phyloP scores from a whole-genome alignment of 352 stramenopile genomes.

The Phytopythium mirpurense region DNA sequence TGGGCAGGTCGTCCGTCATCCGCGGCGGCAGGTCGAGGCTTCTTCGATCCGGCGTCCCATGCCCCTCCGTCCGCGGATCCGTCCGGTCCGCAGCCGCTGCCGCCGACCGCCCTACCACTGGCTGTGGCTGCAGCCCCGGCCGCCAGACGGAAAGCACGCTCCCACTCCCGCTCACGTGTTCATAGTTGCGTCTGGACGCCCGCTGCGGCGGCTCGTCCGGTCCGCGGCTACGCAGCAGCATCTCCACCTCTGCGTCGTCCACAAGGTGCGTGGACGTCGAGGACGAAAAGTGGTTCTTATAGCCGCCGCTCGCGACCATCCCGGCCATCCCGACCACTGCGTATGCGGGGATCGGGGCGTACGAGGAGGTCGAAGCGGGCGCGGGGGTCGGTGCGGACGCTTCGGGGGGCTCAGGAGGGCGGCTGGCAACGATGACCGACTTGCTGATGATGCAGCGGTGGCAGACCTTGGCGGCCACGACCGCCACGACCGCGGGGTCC shows the following conservation, averaged over 20 bases:
- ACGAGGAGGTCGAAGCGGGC: too few relatives aligned
- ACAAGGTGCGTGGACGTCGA: background rate
- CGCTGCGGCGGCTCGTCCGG: background rate
- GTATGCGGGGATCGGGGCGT: too few relatives aligned
- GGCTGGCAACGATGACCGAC: conserved; percentile 2
- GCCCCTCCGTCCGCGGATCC: too few relatives aligned
- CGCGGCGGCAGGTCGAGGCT: conserved; percentile 6
- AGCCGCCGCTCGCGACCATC: background rate
- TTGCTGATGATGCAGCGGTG: conserved; percentile 42
- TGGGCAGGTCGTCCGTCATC: conserved; percentile 19
- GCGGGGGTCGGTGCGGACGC: too few relatives aligned
- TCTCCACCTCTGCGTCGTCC: conserved; percentile 2
- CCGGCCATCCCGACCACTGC: too few relatives aligned
- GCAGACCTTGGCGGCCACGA: conserved; percentile 61
- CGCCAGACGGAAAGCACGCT: conserved; percentile 11
- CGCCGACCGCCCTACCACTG: too few relatives aligned
- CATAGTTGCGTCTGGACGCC: background rate
- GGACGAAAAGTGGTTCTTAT: conserved; percentile 3
- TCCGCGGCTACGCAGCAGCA: background rate
- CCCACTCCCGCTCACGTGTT: background rate
- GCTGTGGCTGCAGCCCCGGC: conserved; percentile 3
- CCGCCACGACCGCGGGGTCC: conserved; percentile 18
- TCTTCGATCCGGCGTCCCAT: too few relatives aligned
- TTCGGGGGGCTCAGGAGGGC: too few relatives aligned
- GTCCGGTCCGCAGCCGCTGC: too few relatives aligned